phyloP scores from a whole-genome alignment of 768 basidiomycete genomes.

The Hygrocybe punicea region DNA sequence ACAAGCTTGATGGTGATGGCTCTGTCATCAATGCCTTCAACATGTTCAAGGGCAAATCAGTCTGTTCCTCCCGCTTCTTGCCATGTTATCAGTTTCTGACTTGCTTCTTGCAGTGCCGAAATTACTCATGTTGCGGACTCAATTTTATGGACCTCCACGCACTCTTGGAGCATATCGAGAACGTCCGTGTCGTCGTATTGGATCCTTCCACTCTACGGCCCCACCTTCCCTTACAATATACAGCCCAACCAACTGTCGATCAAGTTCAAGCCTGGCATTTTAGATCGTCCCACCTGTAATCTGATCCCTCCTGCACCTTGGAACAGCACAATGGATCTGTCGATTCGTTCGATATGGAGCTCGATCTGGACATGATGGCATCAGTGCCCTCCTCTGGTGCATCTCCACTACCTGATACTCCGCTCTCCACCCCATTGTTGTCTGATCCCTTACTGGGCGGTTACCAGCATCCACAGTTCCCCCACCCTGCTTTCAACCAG shows the following conservation, averaged over 20 bases:
- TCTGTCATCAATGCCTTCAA: constrained; percentile 64
- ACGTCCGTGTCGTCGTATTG: constrained; percentile 78
- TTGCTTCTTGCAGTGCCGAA: constrained; percentile 54
- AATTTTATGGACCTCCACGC: constrained; percentile 54
- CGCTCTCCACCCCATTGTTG: constrained; percentile 49
- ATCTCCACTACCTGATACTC: constrained; percentile 48
- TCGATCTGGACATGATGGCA: constrained; percentile 54
- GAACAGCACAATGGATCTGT: constrained; percentile 39
- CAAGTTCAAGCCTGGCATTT: neutral
- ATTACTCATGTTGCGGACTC: constrained; percentile 88
- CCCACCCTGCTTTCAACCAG: constrained; percentile 35
- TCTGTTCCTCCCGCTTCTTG: constrained; percentile 34
- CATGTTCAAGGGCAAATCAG: constrained; percentile 68
- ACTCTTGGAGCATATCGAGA: constrained; percentile 89
- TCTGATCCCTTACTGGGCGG: constrained; percentile 44
- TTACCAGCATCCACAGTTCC: constrained; percentile 33
- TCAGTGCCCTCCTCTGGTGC: constrained; percentile 39
- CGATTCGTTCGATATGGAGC: constrained; percentile 80
- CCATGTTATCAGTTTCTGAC: constrained; percentile 3
- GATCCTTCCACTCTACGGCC: constrained; percentile 37
- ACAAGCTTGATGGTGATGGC: constrained; percentile 54
- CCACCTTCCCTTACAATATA: constrained; percentile 40
- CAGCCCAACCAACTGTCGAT: constrained; percentile 10
- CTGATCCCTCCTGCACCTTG: neutral
- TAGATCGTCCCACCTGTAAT: constrained; percentile 24